Base-by-base conservation (phyloP, 768 basidiomycete species). In the Suillus clintonianus region DNA sequence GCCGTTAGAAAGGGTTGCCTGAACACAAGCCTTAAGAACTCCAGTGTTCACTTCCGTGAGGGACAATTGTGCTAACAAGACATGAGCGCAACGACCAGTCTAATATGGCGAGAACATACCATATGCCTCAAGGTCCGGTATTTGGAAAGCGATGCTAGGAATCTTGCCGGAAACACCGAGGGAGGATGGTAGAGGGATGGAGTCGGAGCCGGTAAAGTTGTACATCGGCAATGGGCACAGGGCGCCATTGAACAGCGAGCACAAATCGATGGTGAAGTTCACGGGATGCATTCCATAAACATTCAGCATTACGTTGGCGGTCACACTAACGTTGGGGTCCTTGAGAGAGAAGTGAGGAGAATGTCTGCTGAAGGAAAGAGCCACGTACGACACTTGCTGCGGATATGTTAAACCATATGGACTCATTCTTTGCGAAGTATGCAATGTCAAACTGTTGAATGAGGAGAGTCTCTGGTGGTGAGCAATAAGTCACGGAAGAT, bases 1-100 rank as follows among this genome's bases (percentile, higher is more conserved):
- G 11, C 96, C 96, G 72, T 99, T 99, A 19, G 93, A 89, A 13
- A 98, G 80, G 2, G 95, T 96, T 19, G 95, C 87, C 75, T 96
- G 94, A 9, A 99, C 84, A 70, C 97, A 99, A 0, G 95, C 94
- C 60, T 89, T 92, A 65, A 92, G 81, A 9, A 86, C 74, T 55
- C 90, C 89, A 6, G 92, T 91, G 56, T 80, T 78, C 37, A 87
- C 83, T 65, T 92, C 86, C 3, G 80, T 85, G 45, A 97, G 82
- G 6, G 88, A 84, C 60, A 98, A 78, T 69, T 94, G 91, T 0
- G 88, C 95, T 70, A 86, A 95, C 43, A 70, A 75, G 55, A 17
- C 39, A 51, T 30, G 51, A 27, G 42, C 6, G 67, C 9, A 75
- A 63, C 30, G 37, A 15, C 17, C 45, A 61, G 2, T 22, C 5